Base-by-base conservation (phyloP, 78 protist genomes). In the Emiliania huxleyi region DNA sequence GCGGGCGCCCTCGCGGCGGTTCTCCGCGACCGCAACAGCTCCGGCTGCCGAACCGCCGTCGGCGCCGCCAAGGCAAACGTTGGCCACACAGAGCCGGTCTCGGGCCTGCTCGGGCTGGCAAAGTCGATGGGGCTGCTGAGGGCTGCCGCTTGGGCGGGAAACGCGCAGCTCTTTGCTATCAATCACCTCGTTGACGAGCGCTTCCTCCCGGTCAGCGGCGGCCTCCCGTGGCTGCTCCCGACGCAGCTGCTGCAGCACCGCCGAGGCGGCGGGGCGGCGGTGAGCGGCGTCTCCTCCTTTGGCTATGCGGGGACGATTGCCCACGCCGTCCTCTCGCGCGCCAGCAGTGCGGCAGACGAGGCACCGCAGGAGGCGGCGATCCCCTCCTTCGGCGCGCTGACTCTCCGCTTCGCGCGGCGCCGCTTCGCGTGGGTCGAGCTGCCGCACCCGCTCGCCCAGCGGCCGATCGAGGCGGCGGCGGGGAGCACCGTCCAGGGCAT, bases 21-120 rank as follows among this genome's bases (percentile, higher is more conserved):
- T n/a, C n/a, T n/a, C n/a, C n/a, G n/a, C n/a, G n/a, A n/a, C n/a
- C n/a, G n/a, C n/a, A 19, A 8, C 15, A 19, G 29, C 29, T 15
- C 8, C 29, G 62, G 29, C 29, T 8, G 29, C 62, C 62, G 62
- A 52, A 52, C 62, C 29, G 62, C 15, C 29, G 33, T 97, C 19
- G 97, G 97, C 46, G 12, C 94, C 29, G 75, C 94, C 25, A 97
- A 97, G 91, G n/a, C 95, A 3, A 95, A 94, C 84, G 81, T 96
- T 43, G 98, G 97, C 12, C 98, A 97, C 91, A 0, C 33, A 84
- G 98, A 96, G 93, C 33, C 90, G 40, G 92, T 88, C 0, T 92
- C 84, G 38, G 92, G 94, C 73, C 21, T 26, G 21, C 38, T 42
- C 1, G 89, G 89, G 15, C 33, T 81, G 29, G 44, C 18, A 11